phyloP scores from a whole-genome alignment of 108 stramenopile genomes.

The Skeletonema costatum region DNA sequence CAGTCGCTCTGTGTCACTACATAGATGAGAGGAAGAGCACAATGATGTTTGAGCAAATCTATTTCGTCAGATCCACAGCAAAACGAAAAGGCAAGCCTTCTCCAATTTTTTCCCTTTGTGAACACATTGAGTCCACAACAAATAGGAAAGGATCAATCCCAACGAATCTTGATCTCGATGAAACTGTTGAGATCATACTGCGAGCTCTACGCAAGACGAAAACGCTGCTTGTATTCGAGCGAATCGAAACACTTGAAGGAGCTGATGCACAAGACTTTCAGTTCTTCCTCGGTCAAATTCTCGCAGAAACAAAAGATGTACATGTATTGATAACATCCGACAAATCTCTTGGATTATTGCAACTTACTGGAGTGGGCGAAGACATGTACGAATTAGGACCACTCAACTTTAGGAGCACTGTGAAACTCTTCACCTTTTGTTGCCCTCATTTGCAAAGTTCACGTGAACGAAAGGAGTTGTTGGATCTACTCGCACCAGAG shows the following conservation, averaged over 20 bases:
- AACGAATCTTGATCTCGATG: slow-evolving; percentile 50
- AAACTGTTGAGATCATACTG: slow-evolving; percentile 44
- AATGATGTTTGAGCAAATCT: slow-evolving; percentile 58
- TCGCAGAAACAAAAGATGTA: slow-evolving; percentile 69
- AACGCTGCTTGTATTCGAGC: slow-evolving; percentile 74
- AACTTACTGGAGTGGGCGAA: slow-evolving; percentile 65
- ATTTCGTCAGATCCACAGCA: slow-evolving; percentile 58
- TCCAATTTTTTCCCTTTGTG: slow-evolving; percentile 43
- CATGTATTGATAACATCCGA: slow-evolving; percentile 57
- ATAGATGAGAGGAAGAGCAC: slow-evolving; percentile 72
- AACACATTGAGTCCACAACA: slow-evolving; percentile 45
- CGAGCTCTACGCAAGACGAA: slow-evolving; percentile 52
- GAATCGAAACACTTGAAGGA: slow-evolving; percentile 57
- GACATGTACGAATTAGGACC: slow-evolving; percentile 61
- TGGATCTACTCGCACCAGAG: slow-evolving; percentile 34
- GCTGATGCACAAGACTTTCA: slow-evolving; percentile 66
- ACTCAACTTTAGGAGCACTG: slow-evolving; percentile 58
- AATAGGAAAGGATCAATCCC: slow-evolving; percentile 13
- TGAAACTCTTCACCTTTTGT: slow-evolving; percentile 68
- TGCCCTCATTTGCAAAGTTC: slow-evolving; percentile 77
- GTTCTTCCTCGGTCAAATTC: slow-evolving; percentile 64
- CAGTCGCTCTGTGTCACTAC: slow-evolving; percentile 76
- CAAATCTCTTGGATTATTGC: slow-evolving; percentile 49
- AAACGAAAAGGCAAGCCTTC: slow-evolving; percentile 31
- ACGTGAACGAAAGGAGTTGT: slow-evolving; percentile 54